Conservation (phyloP, 2,329 filamentous ascomycete species). For the Aspergillus sp. region DNA sequence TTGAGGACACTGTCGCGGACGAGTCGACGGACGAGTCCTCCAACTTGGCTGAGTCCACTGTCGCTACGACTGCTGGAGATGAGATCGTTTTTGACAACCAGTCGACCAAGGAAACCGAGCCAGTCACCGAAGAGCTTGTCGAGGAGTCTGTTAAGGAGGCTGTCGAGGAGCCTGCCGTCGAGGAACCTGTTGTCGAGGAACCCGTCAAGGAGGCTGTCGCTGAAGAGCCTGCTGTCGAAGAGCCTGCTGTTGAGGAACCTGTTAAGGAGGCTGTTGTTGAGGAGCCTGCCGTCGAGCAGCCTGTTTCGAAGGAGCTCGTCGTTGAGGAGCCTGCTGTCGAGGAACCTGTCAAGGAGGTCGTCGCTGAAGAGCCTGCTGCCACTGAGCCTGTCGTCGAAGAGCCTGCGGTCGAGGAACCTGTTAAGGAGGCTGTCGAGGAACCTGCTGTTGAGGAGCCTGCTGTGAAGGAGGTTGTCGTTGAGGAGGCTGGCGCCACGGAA, state of each 20-base stretch:
- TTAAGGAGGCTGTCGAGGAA: constrained; percentile 9
- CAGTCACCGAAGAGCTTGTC: constrained; percentile 8
- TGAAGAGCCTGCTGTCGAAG: constrained; percentile 1
- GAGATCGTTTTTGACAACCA: not conserved
- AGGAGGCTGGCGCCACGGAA: not conserved
- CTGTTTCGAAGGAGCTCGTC: not conserved
- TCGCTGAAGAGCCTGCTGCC: not conserved
- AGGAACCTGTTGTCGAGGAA: not conserved
- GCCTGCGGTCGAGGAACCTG: constrained; percentile 4
- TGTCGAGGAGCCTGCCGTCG: not conserved
- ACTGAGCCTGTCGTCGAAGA: constrained; percentile 13
- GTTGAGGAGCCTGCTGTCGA: constrained; percentile 15
- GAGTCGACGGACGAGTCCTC: not conserved
- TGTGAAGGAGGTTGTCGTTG: constrained; percentile 7
- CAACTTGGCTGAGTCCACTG: not conserved
- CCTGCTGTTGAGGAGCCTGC: not conserved
- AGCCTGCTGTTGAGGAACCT: constrained; percentile 6
- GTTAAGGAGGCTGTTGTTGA: not conserved
- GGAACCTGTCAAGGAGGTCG: constrained; percentile 13
- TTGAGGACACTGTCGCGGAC: not conserved
- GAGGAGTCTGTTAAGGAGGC: constrained; percentile 4
- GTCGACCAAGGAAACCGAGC: not conserved
- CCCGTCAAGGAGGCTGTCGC: not conserved
- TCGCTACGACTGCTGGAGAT: not conserved
- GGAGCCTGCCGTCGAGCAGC: not conserved